Base-by-base conservation (phyloP, 2,329 filamentous ascomycete species). In the Aspergillus sp. region DNA sequence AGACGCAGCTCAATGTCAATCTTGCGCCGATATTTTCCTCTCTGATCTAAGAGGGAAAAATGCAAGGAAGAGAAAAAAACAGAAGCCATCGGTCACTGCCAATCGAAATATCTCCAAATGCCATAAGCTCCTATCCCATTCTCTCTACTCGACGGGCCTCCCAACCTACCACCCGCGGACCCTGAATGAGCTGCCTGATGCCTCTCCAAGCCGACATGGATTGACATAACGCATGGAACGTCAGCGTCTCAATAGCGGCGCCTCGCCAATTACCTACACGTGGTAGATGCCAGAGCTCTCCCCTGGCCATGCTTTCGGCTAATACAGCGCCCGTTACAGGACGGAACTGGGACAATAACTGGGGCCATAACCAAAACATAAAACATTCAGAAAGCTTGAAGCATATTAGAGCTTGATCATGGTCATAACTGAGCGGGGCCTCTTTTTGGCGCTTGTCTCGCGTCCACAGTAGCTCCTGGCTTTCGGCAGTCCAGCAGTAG, bases 361-460 rank as follows among this genome's bases (percentile, higher is more conserved):
- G 22, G n/a, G 45, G 36, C 34, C 26, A 30, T 11, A 30, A 9
- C 26, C 8, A 30, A 30, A 30, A 9, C 26, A 30, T 30, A 30
- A 30, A 30, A 30, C 4, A 30, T 30, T 30, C 26, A 48, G 8
- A n/a, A 30, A 48, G 18, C 17, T 30, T 26, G 12, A 8, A 30
- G n/a, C 13, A 4, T 15, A n/a, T 36, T 36, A 36, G 12, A 36
- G 18, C 39, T 42, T 42, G 26, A n/a, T 11, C 22, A 18, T 1
- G 30, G 26, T 34, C 45, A 15, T 44, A 15, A 24, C 11, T 24
- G 42, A 15, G 42, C 26, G 26, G 36, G 18, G 5, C 22, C 18
- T 22, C 41, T 49, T 56, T 56, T 56, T 20, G 42, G 54, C 34
- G 54, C 54, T 52, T 48, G 48, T 43, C 42, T 52, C 48, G 54